These are phyloP conservation scores for Saxophila tyrrhenica DNA, from an alignment of 495 filamentous ascomycete species.

Conservation along the genomic window DNA sequence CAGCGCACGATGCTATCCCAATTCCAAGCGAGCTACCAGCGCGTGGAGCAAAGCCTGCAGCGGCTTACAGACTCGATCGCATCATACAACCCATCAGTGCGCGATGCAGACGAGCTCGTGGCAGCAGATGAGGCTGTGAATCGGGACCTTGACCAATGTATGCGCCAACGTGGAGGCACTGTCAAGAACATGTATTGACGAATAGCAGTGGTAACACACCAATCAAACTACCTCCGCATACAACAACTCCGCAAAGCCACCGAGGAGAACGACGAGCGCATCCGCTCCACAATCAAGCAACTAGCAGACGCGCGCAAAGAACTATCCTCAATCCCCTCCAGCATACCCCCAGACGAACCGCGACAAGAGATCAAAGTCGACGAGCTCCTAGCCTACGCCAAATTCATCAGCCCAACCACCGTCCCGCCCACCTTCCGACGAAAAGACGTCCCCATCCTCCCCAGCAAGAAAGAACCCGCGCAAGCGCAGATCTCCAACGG, in stretches of 20 bases:
- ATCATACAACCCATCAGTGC: constrained; percentile 59
- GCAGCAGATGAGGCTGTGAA: constrained; percentile 53
- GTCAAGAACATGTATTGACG: not conserved
- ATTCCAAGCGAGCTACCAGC: constrained; percentile 18
- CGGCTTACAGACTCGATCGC: constrained; percentile 61
- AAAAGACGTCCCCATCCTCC: constrained; percentile 14
- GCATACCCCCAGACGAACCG: constrained; percentile 33
- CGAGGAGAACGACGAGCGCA: constrained; percentile 45
- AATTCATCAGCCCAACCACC: constrained; percentile 61
- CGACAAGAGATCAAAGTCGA: constrained; percentile 41
- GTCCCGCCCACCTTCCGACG: constrained; percentile 51
- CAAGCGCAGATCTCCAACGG: constrained; percentile 8
- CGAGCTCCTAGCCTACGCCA: constrained; percentile 61
- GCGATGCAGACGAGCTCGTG: constrained; percentile 50
- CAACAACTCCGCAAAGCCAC: constrained; percentile 47
- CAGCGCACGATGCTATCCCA: not conserved
- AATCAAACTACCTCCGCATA: constrained; percentile 54
- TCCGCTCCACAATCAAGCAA: constrained; percentile 45
- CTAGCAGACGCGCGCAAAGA: constrained; percentile 58
- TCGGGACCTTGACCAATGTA: constrained; percentile 47
- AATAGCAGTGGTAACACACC: constrained; percentile 50
- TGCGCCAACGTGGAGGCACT: not conserved
- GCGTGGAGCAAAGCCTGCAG: constrained; percentile 54
- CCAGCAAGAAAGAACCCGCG: constrained; percentile 11
- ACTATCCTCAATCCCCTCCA: constrained; percentile 46